A percentile compares a stretch with the other conserved stretches of the same genome.
Evolutionary conservation across 306 rosid genomes (phyloP).

Genomic region (Sicyos edulis): DNA sequence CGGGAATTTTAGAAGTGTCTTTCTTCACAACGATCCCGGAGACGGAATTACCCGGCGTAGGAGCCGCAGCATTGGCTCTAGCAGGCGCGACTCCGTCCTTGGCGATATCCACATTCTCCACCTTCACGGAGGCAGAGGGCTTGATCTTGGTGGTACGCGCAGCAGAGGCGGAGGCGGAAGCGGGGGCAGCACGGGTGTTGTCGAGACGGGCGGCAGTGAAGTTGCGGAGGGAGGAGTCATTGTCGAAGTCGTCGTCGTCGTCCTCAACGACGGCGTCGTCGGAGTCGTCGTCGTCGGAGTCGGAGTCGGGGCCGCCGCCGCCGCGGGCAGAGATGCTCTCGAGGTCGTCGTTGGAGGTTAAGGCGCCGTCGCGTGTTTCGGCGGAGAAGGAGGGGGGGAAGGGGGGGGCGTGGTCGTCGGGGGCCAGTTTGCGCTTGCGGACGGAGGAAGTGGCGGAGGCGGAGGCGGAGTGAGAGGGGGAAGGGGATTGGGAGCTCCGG

Average conservation of each 20-base stretch:
- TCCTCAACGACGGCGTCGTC: conserved; percentile 55
- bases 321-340: conserved; percentile 95
- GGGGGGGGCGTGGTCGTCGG: conserved; percentile 84
- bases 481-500: conserved; percentile 83
- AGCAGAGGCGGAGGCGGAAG: conserved; percentile 22
- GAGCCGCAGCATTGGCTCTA: conserved; percentile 31
- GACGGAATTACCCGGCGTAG: conserved; percentile 29
- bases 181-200: conserved; percentile 32
- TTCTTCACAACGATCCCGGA: conserved; percentile 76
- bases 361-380: conserved; percentile 85
- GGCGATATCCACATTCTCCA: conserved; percentile 47
- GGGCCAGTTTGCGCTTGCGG: conserved; percentile 74
- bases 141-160: conserved; percentile 63
- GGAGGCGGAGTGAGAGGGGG: conserved; percentile 89
- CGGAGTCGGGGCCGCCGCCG: conserved; percentile 57
- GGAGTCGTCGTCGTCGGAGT: conserved; percentile 44
- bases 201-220: conserved; percentile 79
- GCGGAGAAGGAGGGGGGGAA: conserved; percentile 91
- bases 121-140: conserved; percentile 47
- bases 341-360: conserved; percentile 88
- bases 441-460: conserved; percentile 91
- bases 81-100: conserved; percentile 44
- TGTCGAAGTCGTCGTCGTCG: conserved; percentile 67
- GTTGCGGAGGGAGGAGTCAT: conserved; percentile 78
- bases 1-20: conserved; percentile 68